Percentiles rank a stretch among this genome's conserved stretches.
These are phyloP conservation scores for Clitoria ternatea DNA, from an alignment of 306 rosid species.

Conservation along the genomic window DNA sequence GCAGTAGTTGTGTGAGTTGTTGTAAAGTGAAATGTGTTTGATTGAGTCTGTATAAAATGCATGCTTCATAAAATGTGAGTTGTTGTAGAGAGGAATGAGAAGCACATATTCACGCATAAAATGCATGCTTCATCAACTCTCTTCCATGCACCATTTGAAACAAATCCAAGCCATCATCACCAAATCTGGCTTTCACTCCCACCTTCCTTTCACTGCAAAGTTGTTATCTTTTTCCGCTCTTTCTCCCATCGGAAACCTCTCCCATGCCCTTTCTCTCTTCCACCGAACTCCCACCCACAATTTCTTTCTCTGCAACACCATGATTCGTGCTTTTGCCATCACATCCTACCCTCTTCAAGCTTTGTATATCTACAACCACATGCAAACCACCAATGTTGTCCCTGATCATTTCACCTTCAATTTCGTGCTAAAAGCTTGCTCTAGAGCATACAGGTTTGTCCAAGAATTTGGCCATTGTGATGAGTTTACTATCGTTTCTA, in stretches of 20 bases:
- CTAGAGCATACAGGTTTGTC: conserved; percentile 37
- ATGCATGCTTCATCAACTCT: conserved; percentile 29
- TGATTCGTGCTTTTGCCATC: conserved; percentile 66
- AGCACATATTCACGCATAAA: conserved; percentile 8
- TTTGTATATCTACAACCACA: conserved; percentile 40
- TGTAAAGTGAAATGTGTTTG: too few species aligned
- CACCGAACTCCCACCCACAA: conserved; percentile 45
- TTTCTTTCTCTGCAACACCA: conserved; percentile 44
- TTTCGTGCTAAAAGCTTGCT: conserved; percentile 63
- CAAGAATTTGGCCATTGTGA: conserved; percentile 18
- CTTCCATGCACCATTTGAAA: conserved; percentile 46
- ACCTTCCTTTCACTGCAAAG: conserved; percentile 25
- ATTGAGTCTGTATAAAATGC: too few species aligned
- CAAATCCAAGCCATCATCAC: conserved; percentile 43
- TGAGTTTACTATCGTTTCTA: conserved; percentile 28
- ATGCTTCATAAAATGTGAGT: too few species aligned
- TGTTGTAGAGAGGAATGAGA: too few species aligned
- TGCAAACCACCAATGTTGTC: conserved; percentile 24
- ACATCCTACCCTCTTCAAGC: conserved; percentile 49
- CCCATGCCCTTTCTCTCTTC: conserved; percentile 53
- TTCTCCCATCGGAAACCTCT: conserved; percentile 55
- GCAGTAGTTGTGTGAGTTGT: too few species aligned
- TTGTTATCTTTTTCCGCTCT: conserved; percentile 44
- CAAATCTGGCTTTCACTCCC: conserved; percentile 41
- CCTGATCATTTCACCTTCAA: conserved; percentile 50